Base-by-base conservation (phyloP, 345 rosid species). In the Trapa bicornis region DNA sequence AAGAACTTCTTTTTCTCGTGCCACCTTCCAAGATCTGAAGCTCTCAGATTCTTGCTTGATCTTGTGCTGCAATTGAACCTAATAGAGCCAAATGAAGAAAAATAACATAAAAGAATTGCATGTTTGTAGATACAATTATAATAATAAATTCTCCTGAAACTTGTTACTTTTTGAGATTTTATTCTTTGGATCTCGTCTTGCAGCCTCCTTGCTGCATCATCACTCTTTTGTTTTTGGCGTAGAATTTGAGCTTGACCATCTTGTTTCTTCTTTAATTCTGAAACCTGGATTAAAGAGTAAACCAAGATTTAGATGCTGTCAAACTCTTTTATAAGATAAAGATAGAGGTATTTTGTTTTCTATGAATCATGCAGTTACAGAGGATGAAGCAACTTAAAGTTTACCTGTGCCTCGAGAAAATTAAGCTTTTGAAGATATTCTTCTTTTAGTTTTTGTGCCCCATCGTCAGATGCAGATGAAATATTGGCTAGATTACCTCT, bases 141-240 rank as follows among this genome's bases (percentile, higher is more conserved):
- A 50, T 45, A 33, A 39, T 16, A 48, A 16, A 37, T 61, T 42
- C 54, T 61, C 39, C 38, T 1, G n/a, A 47, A 57, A 54, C 9
- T 6, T 16, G 42, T 63, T 56, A 87, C 98, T 92, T 92, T 92
- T 45, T 92, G 96, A 52, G 86, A 67, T 73, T 89, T 92, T 39
- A 92, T 92, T 81, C 87, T 87, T 6, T 86, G 99, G 76, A 94
- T 94, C 75, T 91, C 99, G 69, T 94, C 97, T 66, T 91, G 89
- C 57, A 94, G 77, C 63, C 88, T 74, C 78, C 71, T 86, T 63
- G 96, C 86, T 6, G 92, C 95, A 61, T 94, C 97, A 10, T 94
- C 99, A 70, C 97, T 91, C 76, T 89, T 94, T 74, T 94, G 99
- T 76, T 91, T 94, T 80, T 93, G 97, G 72, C 92, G 87, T 83